Base-by-base conservation (phyloP, 1,139 yeast species). In the Pichia sp. region DNA sequence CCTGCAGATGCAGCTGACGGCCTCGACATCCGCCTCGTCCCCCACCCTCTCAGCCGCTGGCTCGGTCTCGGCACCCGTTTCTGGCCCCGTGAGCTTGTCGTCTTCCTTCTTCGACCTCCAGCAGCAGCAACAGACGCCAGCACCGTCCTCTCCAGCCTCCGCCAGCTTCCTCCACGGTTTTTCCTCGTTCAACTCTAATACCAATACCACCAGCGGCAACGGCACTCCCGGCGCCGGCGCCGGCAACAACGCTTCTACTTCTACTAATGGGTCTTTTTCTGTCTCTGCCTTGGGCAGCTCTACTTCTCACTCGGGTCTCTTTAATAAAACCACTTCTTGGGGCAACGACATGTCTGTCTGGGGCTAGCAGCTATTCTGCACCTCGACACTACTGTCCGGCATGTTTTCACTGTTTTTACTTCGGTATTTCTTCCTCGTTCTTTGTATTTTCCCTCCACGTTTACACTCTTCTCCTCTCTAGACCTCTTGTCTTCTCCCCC, bases 291-390 rank as follows among this genome's bases (percentile, higher is more conserved):
- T 51, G 46, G 46, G 45, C 17, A 41, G 47, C 20, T 40, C 53
- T 20, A 49, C 38, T 20, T 46, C 50, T 30, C 55, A 47, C 34
- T 20, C 48, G 14, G 46, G 45, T 29, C 34, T 44, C 12, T 52
- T 34, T 24, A 54, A 51, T 43, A 51, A 54, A 45, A 48, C 12
- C 34, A 33, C 46, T 27, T 24, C 40, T 34, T 57, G 58, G 58
- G 55, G 54, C 36, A 55, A 53, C 50, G 60, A 56, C 43, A 56
- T 53, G 58, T 54, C 59, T 43, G 58, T 56, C 44, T 58, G 60
- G 60, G 59, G 59, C 44, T 56, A 50, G 40, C 34, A n/a, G 30
- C 36, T 30, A 20, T 20, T 8, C 30, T n/a, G 29, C 16, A 43
- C n/a, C n/a, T 2, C 16, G 9, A 27, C 40, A 34, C 17, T 36